Conservation (phyloP, 352 stramenopile species). For the Phytopythium helicoides region DNA sequence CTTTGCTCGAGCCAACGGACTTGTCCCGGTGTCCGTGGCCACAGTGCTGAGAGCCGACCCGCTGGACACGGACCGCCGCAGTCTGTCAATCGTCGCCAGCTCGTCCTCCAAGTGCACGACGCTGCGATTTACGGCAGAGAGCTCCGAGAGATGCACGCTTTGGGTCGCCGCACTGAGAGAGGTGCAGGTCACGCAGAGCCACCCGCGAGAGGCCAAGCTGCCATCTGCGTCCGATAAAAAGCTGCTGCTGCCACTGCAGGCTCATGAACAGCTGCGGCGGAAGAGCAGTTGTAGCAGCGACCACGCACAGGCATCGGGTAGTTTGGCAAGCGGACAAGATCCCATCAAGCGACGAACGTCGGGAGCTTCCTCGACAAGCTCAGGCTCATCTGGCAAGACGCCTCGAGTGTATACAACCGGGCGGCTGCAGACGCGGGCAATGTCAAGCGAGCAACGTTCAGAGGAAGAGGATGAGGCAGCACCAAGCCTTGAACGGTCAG, state of each 20-base stretch:
- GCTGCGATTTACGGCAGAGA: slow-evolving; percentile 42
- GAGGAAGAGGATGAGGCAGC: slow-evolving; percentile 20
- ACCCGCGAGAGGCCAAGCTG: slow-evolving; percentile 9
- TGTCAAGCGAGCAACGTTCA: slow-evolving; percentile 10
- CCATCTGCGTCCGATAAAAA: slow-evolving; percentile 18
- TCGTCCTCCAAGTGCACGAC: slow-evolving; percentile 43
- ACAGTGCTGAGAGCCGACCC: slow-evolving; percentile 51
- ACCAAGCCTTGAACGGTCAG: not conserved
- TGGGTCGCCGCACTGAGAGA: slow-evolving; percentile 62
- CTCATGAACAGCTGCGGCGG: slow-evolving; percentile 16
- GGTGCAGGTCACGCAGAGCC: slow-evolving; percentile 44
- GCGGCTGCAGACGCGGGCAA: slow-evolving; percentile 13
- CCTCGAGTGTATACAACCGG: slow-evolving; percentile 26
- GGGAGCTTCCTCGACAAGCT: slow-evolving; percentile 19
- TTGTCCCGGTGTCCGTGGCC: slow-evolving; percentile 40
- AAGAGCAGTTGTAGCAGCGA: slow-evolving; percentile 2
- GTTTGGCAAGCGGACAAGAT: not conserved
- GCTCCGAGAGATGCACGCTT: slow-evolving; percentile 28
- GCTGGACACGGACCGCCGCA: slow-evolving; percentile 34
- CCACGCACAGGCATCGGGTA: not conserved
- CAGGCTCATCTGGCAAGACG: slow-evolving; percentile 11
- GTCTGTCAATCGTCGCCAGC: slow-evolving; percentile 43
- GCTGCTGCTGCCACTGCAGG: slow-evolving; percentile 23
- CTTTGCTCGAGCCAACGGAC: slow-evolving; percentile 18
- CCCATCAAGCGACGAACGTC: slow-evolving; percentile 2